Evolutionary conservation across 2,329 filamentous ascomycete species (phyloP).

Genomic region (Colletotrichum sp.): DNA sequence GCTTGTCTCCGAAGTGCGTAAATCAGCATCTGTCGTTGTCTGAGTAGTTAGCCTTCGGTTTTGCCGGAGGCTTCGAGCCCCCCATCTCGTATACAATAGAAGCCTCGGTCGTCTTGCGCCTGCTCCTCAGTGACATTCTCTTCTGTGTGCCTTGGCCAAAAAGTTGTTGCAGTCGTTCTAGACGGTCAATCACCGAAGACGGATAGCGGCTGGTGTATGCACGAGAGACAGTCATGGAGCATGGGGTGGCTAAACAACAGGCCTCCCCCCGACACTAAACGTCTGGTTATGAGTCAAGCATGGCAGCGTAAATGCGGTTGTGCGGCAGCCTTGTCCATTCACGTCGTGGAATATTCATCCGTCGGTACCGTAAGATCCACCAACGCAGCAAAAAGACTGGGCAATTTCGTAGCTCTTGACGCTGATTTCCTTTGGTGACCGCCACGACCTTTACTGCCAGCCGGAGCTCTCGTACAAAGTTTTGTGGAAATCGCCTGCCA

Average conservation of each 20-base stretch:
- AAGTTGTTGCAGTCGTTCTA: background rate
- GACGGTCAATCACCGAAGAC: constrained; percentile 16
- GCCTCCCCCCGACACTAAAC: constrained; percentile 11
- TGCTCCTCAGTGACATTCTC: background rate
- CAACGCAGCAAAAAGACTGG: background rate
- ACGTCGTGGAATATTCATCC: constrained; percentile 5
- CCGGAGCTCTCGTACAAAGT: background rate
- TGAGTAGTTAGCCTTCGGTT: background rate
- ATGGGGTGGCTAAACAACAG: constrained; percentile 15
- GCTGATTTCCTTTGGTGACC: background rate
- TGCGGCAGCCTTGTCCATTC: constrained; percentile 18
- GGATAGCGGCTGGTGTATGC: background rate
- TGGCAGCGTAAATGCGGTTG: constrained; percentile 8
- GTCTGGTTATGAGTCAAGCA: constrained; percentile 19
- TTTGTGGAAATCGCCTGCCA: background rate
- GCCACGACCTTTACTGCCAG: background rate
- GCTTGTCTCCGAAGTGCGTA: background rate
- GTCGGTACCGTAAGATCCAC: background rate
- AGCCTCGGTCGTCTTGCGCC: background rate
- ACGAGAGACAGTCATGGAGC: background rate
- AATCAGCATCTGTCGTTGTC: background rate
- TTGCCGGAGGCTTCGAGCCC: background rate
- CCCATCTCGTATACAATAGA: background rate
- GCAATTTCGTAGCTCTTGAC: background rate
- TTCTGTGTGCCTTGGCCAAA: background rate